Evolutionary conservation across 257 asterid genomes (phyloP).

Genomic region (Echium plantagineum): DNA sequence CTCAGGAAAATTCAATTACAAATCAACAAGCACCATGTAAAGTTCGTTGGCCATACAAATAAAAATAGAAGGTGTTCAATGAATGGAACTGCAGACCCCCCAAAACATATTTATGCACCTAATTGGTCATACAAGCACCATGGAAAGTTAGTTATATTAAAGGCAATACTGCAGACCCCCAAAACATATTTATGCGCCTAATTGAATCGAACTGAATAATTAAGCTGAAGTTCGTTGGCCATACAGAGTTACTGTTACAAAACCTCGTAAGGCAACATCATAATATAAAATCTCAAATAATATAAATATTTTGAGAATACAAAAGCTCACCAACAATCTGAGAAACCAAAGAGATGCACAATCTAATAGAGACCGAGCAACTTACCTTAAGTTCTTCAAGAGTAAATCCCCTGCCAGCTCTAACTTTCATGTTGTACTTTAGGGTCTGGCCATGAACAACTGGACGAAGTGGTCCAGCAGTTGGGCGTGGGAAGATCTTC

Average conservation of each 20-base stretch:
- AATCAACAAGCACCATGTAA: too few species aligned
- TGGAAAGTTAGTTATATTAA: too few species aligned
- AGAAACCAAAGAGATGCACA: not conserved
- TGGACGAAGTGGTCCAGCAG: conserved; percentile 71
- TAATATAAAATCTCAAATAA: too few species aligned
- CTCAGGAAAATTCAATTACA: too few species aligned
- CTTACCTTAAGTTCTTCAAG: conserved; percentile 74
- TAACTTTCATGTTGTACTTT: conserved; percentile 77
- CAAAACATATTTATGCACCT: too few species aligned
- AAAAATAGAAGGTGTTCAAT: not conserved
- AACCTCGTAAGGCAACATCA: not conserved
- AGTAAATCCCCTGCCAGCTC: conserved; percentile 79
- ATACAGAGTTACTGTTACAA: not conserved
- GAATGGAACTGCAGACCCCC: too few species aligned
- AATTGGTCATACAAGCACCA: too few species aligned
- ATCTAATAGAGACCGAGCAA: not conserved
- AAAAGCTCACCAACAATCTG: not conserved
- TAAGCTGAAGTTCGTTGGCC: too few species aligned
- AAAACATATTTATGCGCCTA: too few species aligned
- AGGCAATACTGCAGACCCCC: too few species aligned
- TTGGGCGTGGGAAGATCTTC: conserved; percentile 76
- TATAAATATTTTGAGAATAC: not conserved
- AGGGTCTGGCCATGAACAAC: conserved; percentile 66
- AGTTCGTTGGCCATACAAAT: not conserved
- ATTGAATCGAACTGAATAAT: too few species aligned